phyloP scores from a whole-genome alignment of 139 green algal species.

The Raphidocelis subcapitata region DNA sequence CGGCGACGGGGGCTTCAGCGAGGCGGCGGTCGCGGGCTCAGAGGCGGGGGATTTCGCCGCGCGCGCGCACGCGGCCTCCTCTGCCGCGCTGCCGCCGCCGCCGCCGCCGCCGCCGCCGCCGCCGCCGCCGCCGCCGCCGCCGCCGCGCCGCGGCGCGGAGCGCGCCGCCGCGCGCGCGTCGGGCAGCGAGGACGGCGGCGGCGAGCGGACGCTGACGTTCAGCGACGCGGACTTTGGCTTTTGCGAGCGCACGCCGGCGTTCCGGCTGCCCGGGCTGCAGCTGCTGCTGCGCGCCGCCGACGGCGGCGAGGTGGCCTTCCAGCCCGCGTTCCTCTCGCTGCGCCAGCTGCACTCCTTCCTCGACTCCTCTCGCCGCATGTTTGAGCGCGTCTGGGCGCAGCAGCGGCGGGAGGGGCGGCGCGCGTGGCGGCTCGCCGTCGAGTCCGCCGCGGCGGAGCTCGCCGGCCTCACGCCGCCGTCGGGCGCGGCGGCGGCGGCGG shows the following conservation, averaged over 20 bases:
- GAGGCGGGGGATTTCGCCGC: too few species aligned
- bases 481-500: background rate
- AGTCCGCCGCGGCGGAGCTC: constrained; percentile 12
- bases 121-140: background rate
- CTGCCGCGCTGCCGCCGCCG: too few species aligned
- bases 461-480: background rate
- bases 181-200: background rate
- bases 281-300: constrained; percentile 13
- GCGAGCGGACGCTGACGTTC: background rate
- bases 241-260: constrained; percentile 7
- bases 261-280: constrained; percentile 14
- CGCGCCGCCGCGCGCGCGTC: background rate
- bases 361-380: background rate
- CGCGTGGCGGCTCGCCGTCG: constrained; percentile 13
- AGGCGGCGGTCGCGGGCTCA: too few species aligned
- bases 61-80: too few species aligned
- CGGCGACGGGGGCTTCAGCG: too few species aligned
- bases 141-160: background rate
- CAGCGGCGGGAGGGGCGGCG: background rate
- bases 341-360: constrained; percentile 2
- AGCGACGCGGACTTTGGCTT: background rate
- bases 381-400: constrained; percentile 8
- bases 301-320: constrained; percentile 15
- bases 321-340: constrained; percentile 14
- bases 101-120: too few species aligned